These are phyloP conservation scores for Suillus fuscotomentosus DNA, from an alignment of 768 basidiomycete species.

Conservation along the genomic window DNA sequence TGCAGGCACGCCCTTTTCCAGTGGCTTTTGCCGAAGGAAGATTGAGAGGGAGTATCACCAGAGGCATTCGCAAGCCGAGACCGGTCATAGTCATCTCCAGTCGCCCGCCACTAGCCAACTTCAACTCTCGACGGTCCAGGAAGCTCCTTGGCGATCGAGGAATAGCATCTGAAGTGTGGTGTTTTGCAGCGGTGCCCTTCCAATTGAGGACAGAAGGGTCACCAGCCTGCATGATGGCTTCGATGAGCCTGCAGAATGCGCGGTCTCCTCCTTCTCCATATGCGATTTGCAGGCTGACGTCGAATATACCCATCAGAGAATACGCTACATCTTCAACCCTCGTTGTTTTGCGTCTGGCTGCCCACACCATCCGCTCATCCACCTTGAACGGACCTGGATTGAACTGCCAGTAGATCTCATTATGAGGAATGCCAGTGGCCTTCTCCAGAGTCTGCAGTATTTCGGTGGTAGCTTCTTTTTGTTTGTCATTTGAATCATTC, in stretches of 20 bases:
- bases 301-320: slow-evolving; percentile 16
- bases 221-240: slow-evolving; percentile 8
- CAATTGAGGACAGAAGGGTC: slow-evolving; percentile 8
- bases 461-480: not conserved
- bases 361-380: slow-evolving; percentile 13
- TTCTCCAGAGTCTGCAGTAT: not conserved
- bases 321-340: slow-evolving; percentile 16
- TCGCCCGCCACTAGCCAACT: not conserved
- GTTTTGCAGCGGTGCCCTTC: not conserved
- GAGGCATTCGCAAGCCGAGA: not conserved
- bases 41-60: not conserved
- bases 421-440: not conserved
- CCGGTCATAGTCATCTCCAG: not conserved
- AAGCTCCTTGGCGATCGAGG: not conserved
- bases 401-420: not conserved
- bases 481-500: not conserved
- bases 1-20: not conserved
- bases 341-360: slow-evolving; percentile 15
- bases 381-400: not conserved
- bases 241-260: slow-evolving; percentile 10
- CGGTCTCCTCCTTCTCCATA: slow-evolving; percentile 17
- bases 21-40: not conserved
- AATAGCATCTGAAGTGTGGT: not conserved
- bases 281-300: slow-evolving; percentile 12
- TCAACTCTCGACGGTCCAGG: not conserved